A percentile compares a stretch with the other conserved stretches of the same genome.
Evolutionary conservation across 1,284 basidiomycete species (phyloP).

Genomic region (Volvariella surrecta): DNA sequence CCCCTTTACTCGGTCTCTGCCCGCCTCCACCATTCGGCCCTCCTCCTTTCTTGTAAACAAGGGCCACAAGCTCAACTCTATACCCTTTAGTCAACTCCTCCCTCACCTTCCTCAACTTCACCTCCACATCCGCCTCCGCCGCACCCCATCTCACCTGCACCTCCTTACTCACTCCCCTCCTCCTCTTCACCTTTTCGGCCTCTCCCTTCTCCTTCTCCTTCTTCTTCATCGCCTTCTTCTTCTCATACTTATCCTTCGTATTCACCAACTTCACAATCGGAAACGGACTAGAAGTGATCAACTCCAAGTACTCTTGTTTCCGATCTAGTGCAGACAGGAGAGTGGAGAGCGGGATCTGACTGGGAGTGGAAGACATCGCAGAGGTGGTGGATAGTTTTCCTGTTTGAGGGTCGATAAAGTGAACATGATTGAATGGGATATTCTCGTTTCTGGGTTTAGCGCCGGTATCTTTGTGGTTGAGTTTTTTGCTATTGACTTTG

Average conservation of each 20-base stretch:
- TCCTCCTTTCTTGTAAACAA: slow-evolving; percentile 19
- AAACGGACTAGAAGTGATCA: slow-evolving; percentile 33
- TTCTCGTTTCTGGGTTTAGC: neutral
- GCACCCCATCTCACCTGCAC: slow-evolving; percentile 69
- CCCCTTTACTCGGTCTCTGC: slow-evolving; percentile 10
- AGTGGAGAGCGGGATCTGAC: neutral
- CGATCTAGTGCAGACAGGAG: slow-evolving; percentile 32
- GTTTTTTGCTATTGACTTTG: too few species aligned
- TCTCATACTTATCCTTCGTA: slow-evolving; percentile 22
- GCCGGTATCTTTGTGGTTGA: too few species aligned
- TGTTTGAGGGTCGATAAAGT: neutral
- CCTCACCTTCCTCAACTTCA: slow-evolving; percentile 57
- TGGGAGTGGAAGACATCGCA: too few species aligned
- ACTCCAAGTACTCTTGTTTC: slow-evolving; percentile 37
- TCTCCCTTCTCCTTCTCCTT: slow-evolving; percentile 24
- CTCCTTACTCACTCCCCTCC: slow-evolving; percentile 49
- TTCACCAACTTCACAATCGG: slow-evolving; percentile 47
- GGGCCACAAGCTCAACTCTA: slow-evolving; percentile 50
- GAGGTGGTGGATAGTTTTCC: neutral
- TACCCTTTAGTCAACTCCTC: slow-evolving; percentile 53
- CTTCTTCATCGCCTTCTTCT: slow-evolving; percentile 23
- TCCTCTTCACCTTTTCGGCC: slow-evolving; percentile 7
- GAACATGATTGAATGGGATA: neutral
- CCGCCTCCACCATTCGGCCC: too few species aligned
- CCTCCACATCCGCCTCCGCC: slow-evolving; percentile 48